Base-by-base conservation (phyloP, 1,284 basidiomycete species). In the Tetrapyrgos nigripes region DNA sequence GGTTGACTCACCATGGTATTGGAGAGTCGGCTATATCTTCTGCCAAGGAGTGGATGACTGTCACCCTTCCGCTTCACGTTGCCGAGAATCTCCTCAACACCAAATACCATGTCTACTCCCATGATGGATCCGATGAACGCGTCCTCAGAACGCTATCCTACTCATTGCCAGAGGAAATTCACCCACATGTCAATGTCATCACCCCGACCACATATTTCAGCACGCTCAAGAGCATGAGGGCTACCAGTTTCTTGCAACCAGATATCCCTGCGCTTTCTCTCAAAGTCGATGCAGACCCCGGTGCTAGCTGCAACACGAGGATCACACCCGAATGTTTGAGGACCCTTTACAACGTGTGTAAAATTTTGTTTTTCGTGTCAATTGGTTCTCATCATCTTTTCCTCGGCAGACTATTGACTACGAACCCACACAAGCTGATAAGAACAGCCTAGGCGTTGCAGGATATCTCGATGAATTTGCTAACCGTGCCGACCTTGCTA, bases 61-160 rank as follows among this genome's bases (percentile, higher is more conserved):
- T 89, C 53, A 70, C 73, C 3, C 75, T 88, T 17, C 77, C 85
- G 17, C 81, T 88, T 24, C 75, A 73, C 28, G 74, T 82, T 60
- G 88, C 86, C 0, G 83, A 88, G 63, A 70, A 76, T 19, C 82
- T 87, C 77, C 77, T 87, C 27, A 76, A 75, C 40, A 77, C 79
- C 33, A 80, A 80, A 50, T 88, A 87, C 68, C 75, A 78, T 57
- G 70, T 86, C 35, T 88, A 83, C 68, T 72, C 76, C 43, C 84
- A 87, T 61, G 37, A 11, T 17, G 17, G 17, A n/a, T 40, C 37
- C 4, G 17, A 40, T n/a, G 37, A 40, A 40, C 37, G 37, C 37
- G 37, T 40, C 4, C 37, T 40, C 37, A 6, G 50, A 31, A 51
- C 50, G 13, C 28, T 51, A 14, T 29, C 40, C 17, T 59, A 54